Percentiles rank a stretch among this genome's conserved stretches.
Conservation (phyloP, 2,329 filamentous ascomycete genomes). For the Ascochyta lentis region DNA sequence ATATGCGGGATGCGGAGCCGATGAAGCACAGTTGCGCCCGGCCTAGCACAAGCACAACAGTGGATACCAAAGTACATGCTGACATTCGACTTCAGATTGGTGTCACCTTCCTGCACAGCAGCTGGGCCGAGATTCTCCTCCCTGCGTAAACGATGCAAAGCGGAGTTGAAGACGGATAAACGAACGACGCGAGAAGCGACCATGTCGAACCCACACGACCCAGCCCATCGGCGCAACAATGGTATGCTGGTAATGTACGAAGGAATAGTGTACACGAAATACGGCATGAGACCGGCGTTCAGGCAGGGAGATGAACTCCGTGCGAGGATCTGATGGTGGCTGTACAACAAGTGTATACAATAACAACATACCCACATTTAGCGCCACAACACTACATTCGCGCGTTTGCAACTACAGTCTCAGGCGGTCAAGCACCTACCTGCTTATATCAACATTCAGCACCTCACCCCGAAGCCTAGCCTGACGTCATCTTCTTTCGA, state of each 20-base stretch:
- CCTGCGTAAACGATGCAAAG: conserved; percentile 51
- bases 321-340: conserved; percentile 2
- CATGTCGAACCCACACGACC: background rate
- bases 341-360: conserved; percentile 25
- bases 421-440: background rate
- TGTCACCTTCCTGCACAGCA: conserved; percentile 60
- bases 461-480: background rate
- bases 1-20: conserved; percentile 14
- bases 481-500: conserved; percentile 3
- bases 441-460: background rate
- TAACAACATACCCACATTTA: conserved; percentile 13
- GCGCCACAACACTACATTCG: background rate
- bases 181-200: conserved; percentile 1
- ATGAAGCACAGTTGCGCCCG: background rate
- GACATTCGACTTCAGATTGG: conserved; percentile 50
- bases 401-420: background rate
- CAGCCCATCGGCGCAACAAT: background rate
- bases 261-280: conserved; percentile 1
- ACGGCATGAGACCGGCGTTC: conserved; percentile 27
- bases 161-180: background rate
- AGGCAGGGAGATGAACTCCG: conserved; percentile 12
- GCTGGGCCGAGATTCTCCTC: conserved; percentile 59
- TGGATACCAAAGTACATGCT: conserved; percentile 21
- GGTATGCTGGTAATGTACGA: background rate
- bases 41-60: background rate